phyloP scores from a whole-genome alignment of 768 basidiomycete species.

The Harrya chromipes region DNA sequence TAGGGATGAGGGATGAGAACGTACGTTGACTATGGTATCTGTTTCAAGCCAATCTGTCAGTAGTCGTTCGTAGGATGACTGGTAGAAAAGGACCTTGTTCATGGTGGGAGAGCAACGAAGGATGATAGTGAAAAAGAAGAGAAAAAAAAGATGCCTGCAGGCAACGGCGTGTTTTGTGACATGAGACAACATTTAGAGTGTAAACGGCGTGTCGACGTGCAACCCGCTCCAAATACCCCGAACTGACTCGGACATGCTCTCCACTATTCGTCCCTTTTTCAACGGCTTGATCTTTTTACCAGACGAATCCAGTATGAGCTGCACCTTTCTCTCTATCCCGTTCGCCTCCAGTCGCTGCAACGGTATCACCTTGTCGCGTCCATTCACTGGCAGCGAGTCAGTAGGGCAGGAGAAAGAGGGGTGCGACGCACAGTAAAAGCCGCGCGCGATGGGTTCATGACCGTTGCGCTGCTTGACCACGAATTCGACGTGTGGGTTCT shows the following conservation, averaged over 20 bases:
- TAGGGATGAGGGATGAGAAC: background rate
- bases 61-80: conserved; percentile 8
- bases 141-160: conserved; percentile 22
- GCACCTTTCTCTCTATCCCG: conserved; percentile 72
- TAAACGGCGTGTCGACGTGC: conserved; percentile 71
- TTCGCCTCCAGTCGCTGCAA: conserved; percentile 73
- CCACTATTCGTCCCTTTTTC: conserved; percentile 62
- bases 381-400: conserved; percentile 59
- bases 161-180: conserved; percentile 34
- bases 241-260: conserved; percentile 75
- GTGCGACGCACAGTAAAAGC: conserved; percentile 64
- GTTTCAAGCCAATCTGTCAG: conserved; percentile 24
- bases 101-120: conserved; percentile 7
- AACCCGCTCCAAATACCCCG: conserved; percentile 91
- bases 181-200: conserved; percentile 36
- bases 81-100: background rate
- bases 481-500: conserved; percentile 82
- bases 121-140: conserved; percentile 1
- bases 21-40: conserved; percentile 28
- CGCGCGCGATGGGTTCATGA: conserved; percentile 76
- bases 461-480: conserved; percentile 75
- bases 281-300: conserved; percentile 82
- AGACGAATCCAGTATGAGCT: conserved; percentile 82
- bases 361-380: conserved; percentile 84
- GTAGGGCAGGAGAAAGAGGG: background rate